phyloP scores from a whole-genome alignment of 768 basidiomycete genomes.

The Pleurotus cornucopiae region DNA sequence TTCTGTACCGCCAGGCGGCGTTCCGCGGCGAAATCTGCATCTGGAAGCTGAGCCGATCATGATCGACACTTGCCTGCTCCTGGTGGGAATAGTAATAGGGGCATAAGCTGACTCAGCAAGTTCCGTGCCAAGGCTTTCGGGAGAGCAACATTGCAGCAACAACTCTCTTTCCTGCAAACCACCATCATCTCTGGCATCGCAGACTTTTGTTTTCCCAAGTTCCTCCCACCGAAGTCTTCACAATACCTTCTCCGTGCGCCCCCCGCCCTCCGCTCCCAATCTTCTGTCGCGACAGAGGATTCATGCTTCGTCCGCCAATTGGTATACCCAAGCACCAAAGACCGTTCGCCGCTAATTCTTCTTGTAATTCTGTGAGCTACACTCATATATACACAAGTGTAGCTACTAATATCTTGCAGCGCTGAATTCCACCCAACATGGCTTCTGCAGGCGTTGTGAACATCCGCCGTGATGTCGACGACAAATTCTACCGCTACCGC shows the following conservation, averaged over 20 bases:
- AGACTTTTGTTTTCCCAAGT: conserved; percentile 14
- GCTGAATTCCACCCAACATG: conserved; percentile 75
- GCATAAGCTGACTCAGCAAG: too few species aligned
- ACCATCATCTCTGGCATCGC: not conserved
- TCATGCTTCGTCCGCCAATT: conserved; percentile 92
- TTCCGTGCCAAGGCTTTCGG: too few species aligned
- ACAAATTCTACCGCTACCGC: conserved; percentile 95
- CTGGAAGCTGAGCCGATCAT: too few species aligned
- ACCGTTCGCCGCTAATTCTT: conserved; percentile 42
- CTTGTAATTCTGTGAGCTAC: conserved; percentile 44
- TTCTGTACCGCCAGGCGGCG: too few species aligned
- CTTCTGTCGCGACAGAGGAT: conserved; percentile 77
- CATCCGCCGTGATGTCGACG: conserved; percentile 94
- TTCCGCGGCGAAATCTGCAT: too few species aligned
- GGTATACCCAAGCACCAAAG: conserved; percentile 65
- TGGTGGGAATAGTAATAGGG: too few species aligned
- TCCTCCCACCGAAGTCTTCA: conserved; percentile 36
- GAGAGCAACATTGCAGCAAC: too few species aligned
- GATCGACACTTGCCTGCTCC: too few species aligned
- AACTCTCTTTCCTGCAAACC: conserved; percentile 8
- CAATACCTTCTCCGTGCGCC: conserved; percentile 59
- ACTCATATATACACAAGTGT: not conserved
- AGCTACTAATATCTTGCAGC: conserved; percentile 32
- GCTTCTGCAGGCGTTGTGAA: conserved; percentile 85
- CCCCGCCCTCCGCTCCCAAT: conserved; percentile 32